Evolutionary conservation across 2,329 filamentous ascomycete species (phyloP).

Genomic region (Penicillium decumbens): DNA sequence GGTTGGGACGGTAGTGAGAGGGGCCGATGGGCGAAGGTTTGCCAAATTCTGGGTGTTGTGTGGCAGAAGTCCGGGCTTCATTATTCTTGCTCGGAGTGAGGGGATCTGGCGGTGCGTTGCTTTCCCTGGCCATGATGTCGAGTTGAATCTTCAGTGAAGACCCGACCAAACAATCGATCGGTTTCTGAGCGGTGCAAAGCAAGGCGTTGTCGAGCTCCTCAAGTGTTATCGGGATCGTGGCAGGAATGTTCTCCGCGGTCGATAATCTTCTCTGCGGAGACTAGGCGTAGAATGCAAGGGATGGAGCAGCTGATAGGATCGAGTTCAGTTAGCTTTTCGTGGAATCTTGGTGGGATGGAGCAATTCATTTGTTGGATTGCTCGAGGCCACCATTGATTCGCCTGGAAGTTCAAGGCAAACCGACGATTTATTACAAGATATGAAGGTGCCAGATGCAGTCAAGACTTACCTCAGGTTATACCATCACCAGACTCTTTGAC

Average conservation of each 20-base stretch:
- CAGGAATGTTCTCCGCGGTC: neutral
- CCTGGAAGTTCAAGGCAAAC: neutral
- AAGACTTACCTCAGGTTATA: constrained; percentile 3
- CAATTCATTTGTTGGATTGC: neutral
- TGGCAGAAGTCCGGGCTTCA: constrained; percentile 30
- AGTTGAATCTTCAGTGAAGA: constrained; percentile 14
- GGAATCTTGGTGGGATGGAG: neutral
- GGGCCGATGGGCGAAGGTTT: constrained; percentile 53
- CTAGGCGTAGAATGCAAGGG: neutral
- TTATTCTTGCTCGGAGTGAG: constrained; percentile 35
- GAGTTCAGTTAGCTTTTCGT: neutral
- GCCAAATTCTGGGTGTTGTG: constrained; percentile 53
- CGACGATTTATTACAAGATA: too few relatives aligned
- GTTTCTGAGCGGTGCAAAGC: neutral
- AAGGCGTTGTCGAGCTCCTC: neutral
- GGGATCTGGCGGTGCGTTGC: constrained; percentile 42
- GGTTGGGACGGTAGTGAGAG: constrained; percentile 40
- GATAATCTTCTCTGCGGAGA: neutral
- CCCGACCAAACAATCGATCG: neutral
- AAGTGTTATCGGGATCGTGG: neutral
- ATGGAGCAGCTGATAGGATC: neutral
- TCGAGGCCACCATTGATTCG: neutral
- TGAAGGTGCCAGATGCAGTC: neutral
- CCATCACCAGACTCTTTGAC: neutral
- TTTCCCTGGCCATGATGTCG: constrained; percentile 49